Evolutionary conservation across 1,284 basidiomycete genomes (phyloP).

Genomic region (Austroboletus novae-zelandiae): DNA sequence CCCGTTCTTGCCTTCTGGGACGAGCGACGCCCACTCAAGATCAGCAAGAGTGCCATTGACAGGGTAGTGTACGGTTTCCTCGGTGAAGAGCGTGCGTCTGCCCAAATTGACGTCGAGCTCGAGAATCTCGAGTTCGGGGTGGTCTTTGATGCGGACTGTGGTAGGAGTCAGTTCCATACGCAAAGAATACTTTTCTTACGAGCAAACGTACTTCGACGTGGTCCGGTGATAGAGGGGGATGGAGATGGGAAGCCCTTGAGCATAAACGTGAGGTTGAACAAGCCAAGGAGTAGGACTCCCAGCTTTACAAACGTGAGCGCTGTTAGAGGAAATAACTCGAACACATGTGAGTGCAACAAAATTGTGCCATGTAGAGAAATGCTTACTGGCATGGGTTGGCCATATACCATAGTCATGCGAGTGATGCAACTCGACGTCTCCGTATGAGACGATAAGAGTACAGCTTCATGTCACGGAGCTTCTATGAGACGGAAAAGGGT

Average conservation of each 20-base stretch:
- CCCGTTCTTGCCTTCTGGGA: slow-evolving; percentile 30
- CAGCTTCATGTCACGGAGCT: too few relatives aligned
- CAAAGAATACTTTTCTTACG: neutral
- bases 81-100: slow-evolving; percentile 15
- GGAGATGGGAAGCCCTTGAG: slow-evolving; percentile 2
- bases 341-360: neutral
- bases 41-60: slow-evolving; percentile 22
- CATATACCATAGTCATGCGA: too few relatives aligned
- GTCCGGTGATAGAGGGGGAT: slow-evolving; percentile 3
- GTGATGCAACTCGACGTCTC: too few relatives aligned
- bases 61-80: slow-evolving; percentile 32
- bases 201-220: slow-evolving; percentile 15
- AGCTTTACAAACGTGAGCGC: slow-evolving; percentile 21
- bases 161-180: neutral
- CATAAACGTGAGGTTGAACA: slow-evolving; percentile 13
- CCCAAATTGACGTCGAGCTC: slow-evolving; percentile 13
- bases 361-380: neutral
- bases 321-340: neutral
- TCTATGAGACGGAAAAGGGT: too few relatives aligned
- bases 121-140: slow-evolving; percentile 13
- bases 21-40: slow-evolving; percentile 30
- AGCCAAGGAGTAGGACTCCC: slow-evolving; percentile 17
- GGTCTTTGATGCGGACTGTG: slow-evolving; percentile 14
- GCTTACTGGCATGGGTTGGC: too few relatives aligned
- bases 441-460: too few relatives aligned